Evolutionary conservation across 2,329 filamentous ascomycete species (phyloP), one percentile per base, ranked within the genome.

Genomic region (Ophiostoma triangulosporum): DNA sequence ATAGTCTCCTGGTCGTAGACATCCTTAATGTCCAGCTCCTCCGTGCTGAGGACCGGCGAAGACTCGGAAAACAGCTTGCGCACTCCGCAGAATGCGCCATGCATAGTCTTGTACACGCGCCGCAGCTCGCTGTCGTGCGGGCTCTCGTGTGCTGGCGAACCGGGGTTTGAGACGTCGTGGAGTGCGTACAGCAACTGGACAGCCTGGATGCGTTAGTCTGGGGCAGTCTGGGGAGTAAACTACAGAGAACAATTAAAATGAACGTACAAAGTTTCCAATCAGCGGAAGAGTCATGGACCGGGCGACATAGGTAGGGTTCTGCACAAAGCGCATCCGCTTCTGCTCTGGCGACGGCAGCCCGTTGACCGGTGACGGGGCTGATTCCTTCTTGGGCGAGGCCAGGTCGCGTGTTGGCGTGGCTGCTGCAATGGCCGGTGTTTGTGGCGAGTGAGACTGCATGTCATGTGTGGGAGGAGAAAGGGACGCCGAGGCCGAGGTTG

Each of bases 1-100:
- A 77, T 65, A 2, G 66, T 68, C 56, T 68, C 66, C 45, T 65
- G 63, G 56, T 68, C 66, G 8, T 65, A 66, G 8, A 64, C 61
- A 51, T 69, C 66, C 53, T 62, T 64, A 43, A 70, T 68, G 6
- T 68, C 67, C 2, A 70, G 61, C 40, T 69, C 67, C 48, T 68
- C 67, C 3, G 65, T 61, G 17, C 62, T 64, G 5, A 70, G 59
- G 0, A 69, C 60, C 0, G 62, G 60, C 0, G 62, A 59, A 7
- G 59, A 57, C 5, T 66, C 62, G 1, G 65, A 67, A 43, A 69
- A 70, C 32, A 67, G 59, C 49, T 57, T 63, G 26, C 65, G 62
- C 14, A 63, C 62, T n/a, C 60, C 57, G 36, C 61, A 60, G 50
- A 70, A 69, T 0, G 66, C 64, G 5, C 61, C 58, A 20, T 61